Percentiles rank a stretch among this genome's conserved stretches.
These are phyloP conservation scores for Nitzschia sp. DNA, from an alignment of 108 stramenopile species.

Conservation along the genomic window DNA sequence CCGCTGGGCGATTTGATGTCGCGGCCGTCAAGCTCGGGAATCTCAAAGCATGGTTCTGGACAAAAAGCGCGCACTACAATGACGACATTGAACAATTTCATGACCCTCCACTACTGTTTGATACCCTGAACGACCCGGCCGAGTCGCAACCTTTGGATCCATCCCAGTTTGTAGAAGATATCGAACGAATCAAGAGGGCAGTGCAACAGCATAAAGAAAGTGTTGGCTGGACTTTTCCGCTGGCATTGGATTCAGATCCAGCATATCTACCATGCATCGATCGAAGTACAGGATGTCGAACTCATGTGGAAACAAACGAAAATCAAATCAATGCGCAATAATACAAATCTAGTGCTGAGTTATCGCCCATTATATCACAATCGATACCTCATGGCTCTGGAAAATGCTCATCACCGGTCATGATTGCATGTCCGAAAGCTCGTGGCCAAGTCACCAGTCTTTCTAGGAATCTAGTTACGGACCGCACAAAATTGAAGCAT, in stretches of 20 bases:
- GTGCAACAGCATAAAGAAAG: constrained; percentile 51
- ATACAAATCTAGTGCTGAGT: background rate
- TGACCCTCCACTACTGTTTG: constrained; percentile 73
- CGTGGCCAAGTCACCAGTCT: constrained; percentile 45
- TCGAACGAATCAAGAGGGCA: constrained; percentile 11
- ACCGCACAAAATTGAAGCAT: constrained; percentile 24
- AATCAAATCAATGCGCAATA: background rate
- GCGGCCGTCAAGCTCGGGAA: constrained; percentile 52
- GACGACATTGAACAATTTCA: constrained; percentile 55
- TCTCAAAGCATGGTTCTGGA: constrained; percentile 60
- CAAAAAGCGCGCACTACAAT: constrained; percentile 76
- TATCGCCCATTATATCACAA: background rate
- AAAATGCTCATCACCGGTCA: constrained; percentile 20
- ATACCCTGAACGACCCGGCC: constrained; percentile 59
- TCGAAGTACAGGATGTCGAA: constrained; percentile 42
- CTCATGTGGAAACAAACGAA: constrained; percentile 9
- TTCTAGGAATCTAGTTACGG: constrained; percentile 25
- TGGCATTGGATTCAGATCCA: constrained; percentile 46
- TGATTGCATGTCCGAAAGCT: constrained; percentile 40
- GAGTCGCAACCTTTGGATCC: constrained; percentile 62
- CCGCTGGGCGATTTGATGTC: constrained; percentile 66
- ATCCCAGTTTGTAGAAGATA: constrained; percentile 25
- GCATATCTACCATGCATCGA: constrained; percentile 51
- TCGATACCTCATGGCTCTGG: constrained; percentile 23
- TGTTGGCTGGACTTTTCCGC: constrained; percentile 37